Base-by-base conservation (phyloP, 192 early-diverging fungal species). In the Coemansia asiatica region DNA sequence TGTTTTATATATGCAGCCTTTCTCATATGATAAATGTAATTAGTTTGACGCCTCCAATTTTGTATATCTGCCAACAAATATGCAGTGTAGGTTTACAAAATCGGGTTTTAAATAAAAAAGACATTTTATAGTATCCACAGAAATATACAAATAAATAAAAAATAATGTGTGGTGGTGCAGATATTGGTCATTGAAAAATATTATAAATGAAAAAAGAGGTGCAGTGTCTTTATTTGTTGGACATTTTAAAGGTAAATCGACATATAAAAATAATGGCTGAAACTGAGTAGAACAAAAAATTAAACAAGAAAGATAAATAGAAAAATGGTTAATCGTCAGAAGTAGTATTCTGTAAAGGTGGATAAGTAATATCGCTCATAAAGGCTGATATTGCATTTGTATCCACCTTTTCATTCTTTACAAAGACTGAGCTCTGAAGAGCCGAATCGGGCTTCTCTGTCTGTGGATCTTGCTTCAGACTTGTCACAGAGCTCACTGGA, bases 281-380 rank as follows among this genome's bases (percentile, higher is more conserved):
- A 10, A 36, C 35, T 26, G 51, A 50, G 38, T 12, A 21, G 47
- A 63, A 16, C 49, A 36, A 62, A 10, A 61, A 61, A 47, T 16
- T 8, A 26, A 28, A 25, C 21, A 31, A 15, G 8, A 33, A 15
- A n/a, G 35, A 10, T 10, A 26, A 56, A 6, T 61, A 18, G 38
- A 29, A 21, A 1, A 19, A 31, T 48, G 27, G 22, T 47, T 33
- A 54, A 35, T 69, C 60, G 31, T 66, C 61, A 19, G 59, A 49
- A 12, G 72, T 26, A 9, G 38, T 16, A n/a, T 63, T 51, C 61
- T 79, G 76, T 8, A 80, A 66, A 15, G 77, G 77, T 12, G 77
- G 77, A 44, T 80, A 80, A 5, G 72, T 80, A 16, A 80, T 80
- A 47, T 80, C 77, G 62, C 68, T 64, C 65, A 74, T 74, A 46